Evolutionary conservation across 1,284 basidiomycete genomes (phyloP).

Genomic region (Pholiota adiposa): DNA sequence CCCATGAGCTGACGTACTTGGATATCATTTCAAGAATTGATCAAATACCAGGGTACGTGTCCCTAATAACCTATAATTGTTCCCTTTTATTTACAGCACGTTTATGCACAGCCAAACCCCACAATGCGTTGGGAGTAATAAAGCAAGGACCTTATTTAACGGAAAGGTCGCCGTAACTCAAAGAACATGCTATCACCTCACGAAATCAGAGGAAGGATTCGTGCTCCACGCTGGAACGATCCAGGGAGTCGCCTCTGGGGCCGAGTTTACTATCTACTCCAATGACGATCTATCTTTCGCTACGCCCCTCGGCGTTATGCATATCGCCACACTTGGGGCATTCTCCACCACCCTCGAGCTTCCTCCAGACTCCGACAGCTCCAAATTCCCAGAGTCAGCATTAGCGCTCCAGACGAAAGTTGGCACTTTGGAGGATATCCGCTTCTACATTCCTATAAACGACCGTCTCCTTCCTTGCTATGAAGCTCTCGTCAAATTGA

Average conservation of each 20-base stretch:
- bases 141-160: conserved; percentile 9
- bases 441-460: conserved; percentile 9
- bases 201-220: not conserved
- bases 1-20: conserved; percentile 17
- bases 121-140: conserved; percentile 9
- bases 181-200: not conserved
- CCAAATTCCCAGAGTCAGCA: not conserved
- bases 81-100: not conserved
- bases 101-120: conserved; percentile 14
- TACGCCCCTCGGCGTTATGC: not conserved
- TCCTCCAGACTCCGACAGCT: not conserved
- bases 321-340: not conserved
- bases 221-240: conserved; percentile 7
- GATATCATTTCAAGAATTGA: conserved; percentile 17
- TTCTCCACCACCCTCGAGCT: conserved; percentile 4
- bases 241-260: conserved; percentile 7
- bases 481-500: conserved; percentile 4
- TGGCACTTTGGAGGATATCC: conserved; percentile 10
- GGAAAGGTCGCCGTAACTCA: conserved; percentile 5
- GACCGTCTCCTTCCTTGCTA: conserved; percentile 8
- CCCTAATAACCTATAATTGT: not conserved
- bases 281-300: not conserved
- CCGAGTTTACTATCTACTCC: conserved; percentile 10
- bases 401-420: conserved; percentile 13
- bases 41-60: conserved; percentile 7